These are phyloP conservation scores for Penicilliopsis zonata DNA, from an alignment of 495 filamentous ascomycete species.

Conservation along the genomic window DNA sequence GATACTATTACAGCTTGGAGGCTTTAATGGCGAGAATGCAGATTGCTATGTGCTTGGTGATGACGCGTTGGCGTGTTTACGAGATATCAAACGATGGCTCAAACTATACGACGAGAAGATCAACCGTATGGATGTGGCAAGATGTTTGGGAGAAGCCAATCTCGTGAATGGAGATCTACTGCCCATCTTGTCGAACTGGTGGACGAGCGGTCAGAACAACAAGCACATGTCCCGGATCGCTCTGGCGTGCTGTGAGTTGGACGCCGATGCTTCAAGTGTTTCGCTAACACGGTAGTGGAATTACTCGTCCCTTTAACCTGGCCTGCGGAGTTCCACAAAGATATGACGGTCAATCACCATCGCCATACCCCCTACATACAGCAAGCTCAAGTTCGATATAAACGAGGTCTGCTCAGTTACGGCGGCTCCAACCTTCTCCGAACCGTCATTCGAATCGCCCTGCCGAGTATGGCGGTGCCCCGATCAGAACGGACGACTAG, in stretches of 20 bases:
- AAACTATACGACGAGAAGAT: constrained; percentile 89
- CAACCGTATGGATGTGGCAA: constrained; percentile 88
- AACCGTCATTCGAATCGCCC: constrained; percentile 62
- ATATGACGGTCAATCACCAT: constrained; percentile 88
- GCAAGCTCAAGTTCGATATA: constrained; percentile 79
- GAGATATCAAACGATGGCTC: constrained; percentile 89
- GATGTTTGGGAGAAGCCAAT: constrained; percentile 87
- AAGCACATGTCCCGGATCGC: constrained; percentile 68
- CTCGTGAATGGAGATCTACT: constrained; percentile 82
- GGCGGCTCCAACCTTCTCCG: constrained; percentile 64
- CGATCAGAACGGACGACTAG: constrained; percentile 62
- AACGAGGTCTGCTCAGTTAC: constrained; percentile 72
- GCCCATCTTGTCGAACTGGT: constrained; percentile 77
- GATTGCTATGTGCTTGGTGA: constrained; percentile 83
- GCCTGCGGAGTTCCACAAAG: constrained; percentile 71
- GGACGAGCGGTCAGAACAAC: constrained; percentile 48
- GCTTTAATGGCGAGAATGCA: constrained; percentile 67
- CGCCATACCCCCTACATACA: constrained; percentile 81
- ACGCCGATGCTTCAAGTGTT: neutral
- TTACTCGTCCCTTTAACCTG: constrained; percentile 90
- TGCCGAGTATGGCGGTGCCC: constrained; percentile 77
- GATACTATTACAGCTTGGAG: constrained; percentile 57
- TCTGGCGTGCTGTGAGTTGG: constrained; percentile 57
- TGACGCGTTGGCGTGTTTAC: constrained; percentile 81
- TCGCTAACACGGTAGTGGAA: constrained; percentile 44